Conservation (phyloP, 768 basidiomycete species). For the Termitomyces sp. region DNA sequence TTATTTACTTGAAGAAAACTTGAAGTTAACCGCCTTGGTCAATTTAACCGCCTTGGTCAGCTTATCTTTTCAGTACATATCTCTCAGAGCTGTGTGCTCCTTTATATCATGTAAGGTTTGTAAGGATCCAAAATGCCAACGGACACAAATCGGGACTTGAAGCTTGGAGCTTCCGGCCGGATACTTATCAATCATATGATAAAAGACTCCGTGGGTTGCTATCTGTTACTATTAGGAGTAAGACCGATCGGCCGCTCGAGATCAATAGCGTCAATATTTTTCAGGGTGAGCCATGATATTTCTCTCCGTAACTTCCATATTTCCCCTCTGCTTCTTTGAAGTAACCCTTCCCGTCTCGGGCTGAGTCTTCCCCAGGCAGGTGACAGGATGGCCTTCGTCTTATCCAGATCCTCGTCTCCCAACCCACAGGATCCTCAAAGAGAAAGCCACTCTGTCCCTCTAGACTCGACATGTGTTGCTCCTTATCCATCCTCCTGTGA, state of each 20-base stretch:
- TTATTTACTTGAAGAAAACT: no score
- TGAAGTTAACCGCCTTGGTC: no score
- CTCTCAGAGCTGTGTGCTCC: no score
- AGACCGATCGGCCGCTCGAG: not conserved
- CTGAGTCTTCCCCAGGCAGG: slow-evolving; percentile 3
- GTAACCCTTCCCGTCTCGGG: not conserved
- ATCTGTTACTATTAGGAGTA: not conserved
- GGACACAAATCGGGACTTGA: no score
- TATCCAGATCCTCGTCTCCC: slow-evolving; percentile 20
- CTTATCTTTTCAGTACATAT: no score
- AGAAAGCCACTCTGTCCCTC: slow-evolving; percentile 5
- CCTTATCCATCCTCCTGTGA: slow-evolving; percentile 7
- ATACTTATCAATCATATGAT: not conserved
- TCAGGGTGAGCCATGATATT: not conserved
- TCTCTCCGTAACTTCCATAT: not conserved
- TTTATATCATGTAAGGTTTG: no score
- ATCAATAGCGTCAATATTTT: not conserved
- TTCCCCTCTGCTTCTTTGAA: not conserved
- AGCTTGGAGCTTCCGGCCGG: not conserved
- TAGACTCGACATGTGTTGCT: not conserved
- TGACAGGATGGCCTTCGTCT: slow-evolving; percentile 21
- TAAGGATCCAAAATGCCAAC: no score
- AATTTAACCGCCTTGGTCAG: no score
- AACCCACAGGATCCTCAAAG: slow-evolving; percentile 12
- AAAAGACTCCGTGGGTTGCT: not conserved